Evolutionary conservation across 2,329 filamentous ascomycete species (phyloP).

Genomic region (Colletotrichum acutatum): DNA sequence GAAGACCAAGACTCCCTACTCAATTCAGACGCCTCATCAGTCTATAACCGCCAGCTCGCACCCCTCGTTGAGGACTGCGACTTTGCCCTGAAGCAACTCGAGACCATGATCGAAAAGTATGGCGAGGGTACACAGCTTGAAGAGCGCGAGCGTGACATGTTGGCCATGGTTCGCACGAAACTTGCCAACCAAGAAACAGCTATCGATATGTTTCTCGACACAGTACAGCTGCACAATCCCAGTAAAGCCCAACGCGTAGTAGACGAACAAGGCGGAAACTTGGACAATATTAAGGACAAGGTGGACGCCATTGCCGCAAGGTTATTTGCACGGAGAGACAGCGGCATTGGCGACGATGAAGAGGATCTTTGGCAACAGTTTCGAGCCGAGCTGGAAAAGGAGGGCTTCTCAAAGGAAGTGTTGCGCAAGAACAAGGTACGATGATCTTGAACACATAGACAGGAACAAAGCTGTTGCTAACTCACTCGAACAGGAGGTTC

Average conservation of each 20-base stretch:
- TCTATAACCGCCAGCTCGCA: slow-evolving; percentile 61
- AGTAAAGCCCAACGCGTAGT: slow-evolving; percentile 49
- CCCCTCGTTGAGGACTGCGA: slow-evolving; percentile 67
- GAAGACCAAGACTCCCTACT: slow-evolving; percentile 67
- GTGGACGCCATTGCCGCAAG: slow-evolving; percentile 67
- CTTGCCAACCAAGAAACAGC: slow-evolving; percentile 63
- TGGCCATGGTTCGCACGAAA: slow-evolving; percentile 56
- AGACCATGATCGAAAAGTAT: slow-evolving; percentile 62
- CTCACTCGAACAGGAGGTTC: slow-evolving; percentile 58
- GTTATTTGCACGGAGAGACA: slow-evolving; percentile 56
- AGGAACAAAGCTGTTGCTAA: slow-evolving; percentile 29
- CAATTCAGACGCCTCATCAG: slow-evolving; percentile 51
- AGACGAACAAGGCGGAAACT: slow-evolving; percentile 50
- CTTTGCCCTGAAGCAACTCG: slow-evolving; percentile 65
- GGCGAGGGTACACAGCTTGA: slow-evolving; percentile 40
- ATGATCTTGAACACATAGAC: slow-evolving; percentile 13
- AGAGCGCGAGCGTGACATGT: slow-evolving; percentile 49
- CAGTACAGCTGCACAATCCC: slow-evolving; percentile 63
- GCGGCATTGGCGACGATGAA: slow-evolving; percentile 53
- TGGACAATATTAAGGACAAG: slow-evolving; percentile 69
- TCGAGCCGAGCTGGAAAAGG: slow-evolving; percentile 65
- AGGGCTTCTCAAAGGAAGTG: slow-evolving; percentile 67
- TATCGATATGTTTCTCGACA: slow-evolving; percentile 67
- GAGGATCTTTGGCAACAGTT: slow-evolving; percentile 69
- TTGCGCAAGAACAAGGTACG: slow-evolving; percentile 68